phyloP scores from a whole-genome alignment of 768 basidiomycete genomes.

The Russula lepida region DNA sequence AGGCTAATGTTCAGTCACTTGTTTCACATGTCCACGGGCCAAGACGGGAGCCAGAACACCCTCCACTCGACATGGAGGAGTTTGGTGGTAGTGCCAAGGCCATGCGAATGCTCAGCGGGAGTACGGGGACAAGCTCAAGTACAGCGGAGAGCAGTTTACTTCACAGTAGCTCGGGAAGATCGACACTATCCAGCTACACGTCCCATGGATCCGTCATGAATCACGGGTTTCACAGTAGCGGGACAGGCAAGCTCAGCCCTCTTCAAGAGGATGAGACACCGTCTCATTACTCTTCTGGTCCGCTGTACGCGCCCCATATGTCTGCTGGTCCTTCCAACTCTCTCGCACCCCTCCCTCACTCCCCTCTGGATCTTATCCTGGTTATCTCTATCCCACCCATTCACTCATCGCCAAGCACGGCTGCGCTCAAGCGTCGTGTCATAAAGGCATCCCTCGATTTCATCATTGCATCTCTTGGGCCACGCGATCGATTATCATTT shows the following conservation, averaged over 20 bases:
- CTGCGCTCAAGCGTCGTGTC: constrained; percentile 79
- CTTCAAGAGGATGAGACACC: constrained; percentile 20
- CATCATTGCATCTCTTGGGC: constrained; percentile 63
- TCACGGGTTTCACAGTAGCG: constrained; percentile 7
- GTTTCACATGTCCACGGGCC: constrained; percentile 60
- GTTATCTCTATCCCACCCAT: constrained; percentile 82
- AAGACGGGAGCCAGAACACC: constrained; percentile 29
- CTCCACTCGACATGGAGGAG: constrained; percentile 42
- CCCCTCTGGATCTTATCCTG: constrained; percentile 86
- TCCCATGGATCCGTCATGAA: constrained; percentile 30
- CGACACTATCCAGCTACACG: constrained; percentile 66
- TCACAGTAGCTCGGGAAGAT: constrained; percentile 49
- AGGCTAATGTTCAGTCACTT: constrained; percentile 68
- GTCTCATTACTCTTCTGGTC: constrained; percentile 8
- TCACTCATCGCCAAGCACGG: constrained; percentile 62
- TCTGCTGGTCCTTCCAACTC: constrained; percentile 73
- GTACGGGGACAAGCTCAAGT: constrained; percentile 47
- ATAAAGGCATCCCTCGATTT: constrained; percentile 87
- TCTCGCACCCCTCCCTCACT: constrained; percentile 73
- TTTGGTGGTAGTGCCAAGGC: constrained; percentile 72
- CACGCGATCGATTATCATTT: constrained; percentile 75
- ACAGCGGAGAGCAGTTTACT: constrained; percentile 60
- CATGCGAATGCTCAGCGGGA: constrained; percentile 73
- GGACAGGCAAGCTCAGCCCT: constrained; percentile 19
- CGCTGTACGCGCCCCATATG: constrained; percentile 42